These are phyloP conservation scores for Chlamydomonas sp. DNA, from an alignment of 139 green algal genomes.

Conservation along the genomic window DNA sequence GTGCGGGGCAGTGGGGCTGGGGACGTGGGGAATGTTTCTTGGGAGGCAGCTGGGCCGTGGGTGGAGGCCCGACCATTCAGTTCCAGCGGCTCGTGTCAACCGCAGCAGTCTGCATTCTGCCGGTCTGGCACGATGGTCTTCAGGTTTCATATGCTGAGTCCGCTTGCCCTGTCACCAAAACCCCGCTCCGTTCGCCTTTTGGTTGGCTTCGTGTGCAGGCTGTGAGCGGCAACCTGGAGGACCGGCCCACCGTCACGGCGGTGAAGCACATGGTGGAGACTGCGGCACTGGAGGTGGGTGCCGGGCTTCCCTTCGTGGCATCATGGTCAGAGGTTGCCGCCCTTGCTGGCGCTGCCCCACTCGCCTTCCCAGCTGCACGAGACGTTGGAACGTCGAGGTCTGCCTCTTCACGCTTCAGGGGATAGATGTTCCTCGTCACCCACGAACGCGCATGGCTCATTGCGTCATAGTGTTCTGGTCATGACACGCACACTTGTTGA, in stretches of 20 bases:
- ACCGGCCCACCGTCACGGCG: constrained; percentile 38
- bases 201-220: constrained; percentile 2
- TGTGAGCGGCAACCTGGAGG: constrained; percentile 44
- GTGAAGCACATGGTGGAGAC: constrained; percentile 39
- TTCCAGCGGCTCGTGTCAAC: too few relatives aligned
- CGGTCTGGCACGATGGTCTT: too few relatives aligned
- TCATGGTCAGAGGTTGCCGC: neutral
- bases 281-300: constrained; percentile 10
- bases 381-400: too few relatives aligned
- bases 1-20: neutral
- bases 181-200: neutral
- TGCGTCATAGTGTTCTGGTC: too few relatives aligned
- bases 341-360: neutral
- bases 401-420: too few relatives aligned
- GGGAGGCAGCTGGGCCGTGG: neutral
- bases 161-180: neutral
- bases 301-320: neutral
- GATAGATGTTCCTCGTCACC: too few relatives aligned
- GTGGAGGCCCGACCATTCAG: too few relatives aligned
- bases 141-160: neutral
- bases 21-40: too few relatives aligned
- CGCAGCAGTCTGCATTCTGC: too few relatives aligned
- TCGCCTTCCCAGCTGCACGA: too few relatives aligned
- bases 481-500: too few relatives aligned
- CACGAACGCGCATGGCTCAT: too few relatives aligned